Base-by-base conservation (phyloP, 352 stramenopile genomes). In the Lagenidium giganteum region DNA sequence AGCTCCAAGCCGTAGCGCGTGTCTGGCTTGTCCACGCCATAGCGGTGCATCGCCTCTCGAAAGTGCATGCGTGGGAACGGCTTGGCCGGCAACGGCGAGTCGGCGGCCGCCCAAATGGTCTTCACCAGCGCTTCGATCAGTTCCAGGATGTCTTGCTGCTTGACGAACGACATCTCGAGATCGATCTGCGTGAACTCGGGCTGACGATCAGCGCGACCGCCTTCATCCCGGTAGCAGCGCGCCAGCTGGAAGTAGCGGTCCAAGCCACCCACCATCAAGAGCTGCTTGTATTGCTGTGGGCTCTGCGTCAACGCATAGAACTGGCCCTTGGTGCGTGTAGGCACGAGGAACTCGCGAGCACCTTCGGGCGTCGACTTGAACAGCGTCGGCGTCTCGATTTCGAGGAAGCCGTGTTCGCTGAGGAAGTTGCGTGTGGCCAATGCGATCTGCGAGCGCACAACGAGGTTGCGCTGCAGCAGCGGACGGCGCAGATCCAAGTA, bases 111-210 rank as follows among this genome's bases (percentile, higher is more conserved):
- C 76, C 66, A 91, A 25, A 88, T 85, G 25, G 61, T 16, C 50
- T 79, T 76, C 4, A 95, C 64, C 27, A 94, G 57, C 28, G 65
- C 65, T 55, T 95, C 81, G 38, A 91, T 72, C 2, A 93, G 51
- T 2, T 57, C 38, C 68, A 91, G 88, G 18, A 95, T 57, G 40
- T 93, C 81, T 4, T 83, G 54, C 12, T 69, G 68, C 21, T 64
- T 75, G 8, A 87, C 80, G 37, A 92, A 95, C 9, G 76, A 83
- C 83, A 96, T 90, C 55, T 96, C 87, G 12, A 96, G 25, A 67
- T 96, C 87, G 38, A 95, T 82, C 59, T 96, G 84, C 38, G 82
- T 95, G 51, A 96, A 96, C 54, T 95, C 87, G 8, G 86, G 84
- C 57, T 95, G 87, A 31, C 87, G 76, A 47, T 96, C 87, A 2